Conservation (phyloP, 1,284 basidiomycete species). For the Trametes hirsuta region DNA sequence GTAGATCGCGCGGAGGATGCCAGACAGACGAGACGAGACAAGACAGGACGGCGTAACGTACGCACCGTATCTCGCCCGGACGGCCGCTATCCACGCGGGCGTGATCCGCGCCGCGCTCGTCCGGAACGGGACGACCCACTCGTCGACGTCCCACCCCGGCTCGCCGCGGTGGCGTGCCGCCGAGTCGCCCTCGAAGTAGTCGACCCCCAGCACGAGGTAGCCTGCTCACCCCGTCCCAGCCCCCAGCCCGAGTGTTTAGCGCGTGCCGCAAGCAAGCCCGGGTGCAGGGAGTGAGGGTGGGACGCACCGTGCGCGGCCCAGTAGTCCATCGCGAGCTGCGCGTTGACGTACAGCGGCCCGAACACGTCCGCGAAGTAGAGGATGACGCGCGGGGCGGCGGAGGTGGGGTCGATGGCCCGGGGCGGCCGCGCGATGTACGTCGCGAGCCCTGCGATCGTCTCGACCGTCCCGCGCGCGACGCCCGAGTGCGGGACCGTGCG, state of each 20-base stretch:
- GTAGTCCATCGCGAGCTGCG: slow-evolving; percentile 54
- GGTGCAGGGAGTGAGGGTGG: neutral
- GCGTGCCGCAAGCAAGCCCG: neutral
- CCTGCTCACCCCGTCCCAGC: slow-evolving; percentile 36
- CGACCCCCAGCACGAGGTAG: slow-evolving; percentile 54
- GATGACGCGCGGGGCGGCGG: slow-evolving; percentile 35
- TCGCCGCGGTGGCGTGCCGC: slow-evolving; percentile 41
- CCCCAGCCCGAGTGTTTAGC: neutral
- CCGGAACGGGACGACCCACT: slow-evolving; percentile 44
- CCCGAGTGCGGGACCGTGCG: slow-evolving; percentile 53
- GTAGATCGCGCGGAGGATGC: neutral
- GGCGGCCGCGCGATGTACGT: slow-evolving; percentile 56
- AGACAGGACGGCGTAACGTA: no score
- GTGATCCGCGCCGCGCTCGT: slow-evolving; percentile 40
- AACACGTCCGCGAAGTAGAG: slow-evolving; percentile 53
- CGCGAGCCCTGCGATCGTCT: slow-evolving; percentile 47
- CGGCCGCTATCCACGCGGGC: slow-evolving; percentile 54
- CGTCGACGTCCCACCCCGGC: slow-evolving; percentile 42
- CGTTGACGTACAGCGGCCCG: slow-evolving; percentile 52
- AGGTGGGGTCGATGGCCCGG: slow-evolving; percentile 2
- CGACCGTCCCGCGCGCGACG: slow-evolving; percentile 44
- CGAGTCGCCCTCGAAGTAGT: slow-evolving; percentile 61
- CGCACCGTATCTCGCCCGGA: slow-evolving; percentile 48
- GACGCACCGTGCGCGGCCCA: slow-evolving; percentile 51
- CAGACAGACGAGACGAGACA: neutral